Conservation (phyloP, 176 grass and related monocot species). For the Secale cereale region DNA sequence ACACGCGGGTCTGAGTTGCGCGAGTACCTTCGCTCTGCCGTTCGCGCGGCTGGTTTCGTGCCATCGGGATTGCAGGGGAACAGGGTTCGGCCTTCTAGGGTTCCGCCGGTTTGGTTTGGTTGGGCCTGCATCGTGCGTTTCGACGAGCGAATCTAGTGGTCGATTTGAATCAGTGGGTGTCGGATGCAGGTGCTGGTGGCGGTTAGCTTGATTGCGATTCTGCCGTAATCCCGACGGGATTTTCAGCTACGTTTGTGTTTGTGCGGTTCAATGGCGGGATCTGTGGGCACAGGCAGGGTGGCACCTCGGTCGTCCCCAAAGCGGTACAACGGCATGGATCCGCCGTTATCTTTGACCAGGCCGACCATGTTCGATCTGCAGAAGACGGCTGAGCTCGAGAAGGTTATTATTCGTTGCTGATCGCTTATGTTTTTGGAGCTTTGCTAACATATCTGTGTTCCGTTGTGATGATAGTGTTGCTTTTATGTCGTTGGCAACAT, state of each 20-base stretch:
- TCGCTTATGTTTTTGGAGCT: neutral
- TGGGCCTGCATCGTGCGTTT: neutral
- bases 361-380: constrained; percentile 66
- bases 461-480: neutral
- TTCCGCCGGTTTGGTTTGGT: neutral
- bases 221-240: neutral
- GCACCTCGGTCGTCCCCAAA: constrained; percentile 34
- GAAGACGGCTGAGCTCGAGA: constrained; percentile 69
- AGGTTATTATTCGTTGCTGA: constrained; percentile 32
- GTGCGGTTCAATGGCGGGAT: constrained; percentile 40
- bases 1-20: neutral
- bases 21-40: neutral
- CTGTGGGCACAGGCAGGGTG: constrained; percentile 23
- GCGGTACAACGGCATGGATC: constrained; percentile 58
- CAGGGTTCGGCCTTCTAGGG: neutral
- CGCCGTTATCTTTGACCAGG: constrained; percentile 56
- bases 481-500: neutral
- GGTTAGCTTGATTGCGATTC: neutral
- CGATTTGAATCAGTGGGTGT: neutral
- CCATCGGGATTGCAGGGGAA: neutral
- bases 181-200: neutral
- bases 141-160: neutral
- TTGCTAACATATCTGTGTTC: neutral
- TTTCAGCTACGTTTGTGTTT: neutral
- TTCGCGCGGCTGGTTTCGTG: neutral